Percentiles rank a stretch among this genome's conserved stretches.
These are phyloP conservation scores for Ganoderma multipileum DNA, from an alignment of 1,284 basidiomycete species.

Conservation along the genomic window DNA sequence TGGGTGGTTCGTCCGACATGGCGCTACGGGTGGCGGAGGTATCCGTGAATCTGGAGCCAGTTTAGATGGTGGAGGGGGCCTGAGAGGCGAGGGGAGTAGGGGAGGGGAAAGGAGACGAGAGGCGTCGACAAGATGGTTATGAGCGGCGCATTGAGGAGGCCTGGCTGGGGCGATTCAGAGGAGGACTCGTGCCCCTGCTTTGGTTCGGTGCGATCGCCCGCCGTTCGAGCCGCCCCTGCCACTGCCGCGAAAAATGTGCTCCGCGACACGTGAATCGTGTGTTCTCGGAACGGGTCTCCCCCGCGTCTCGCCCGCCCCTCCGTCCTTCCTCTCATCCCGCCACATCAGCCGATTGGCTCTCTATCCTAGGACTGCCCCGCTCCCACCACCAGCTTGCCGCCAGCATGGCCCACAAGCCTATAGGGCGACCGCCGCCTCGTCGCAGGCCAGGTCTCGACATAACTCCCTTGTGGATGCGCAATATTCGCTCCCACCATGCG, in stretches of 20 bases:
- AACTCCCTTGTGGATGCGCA: neutral
- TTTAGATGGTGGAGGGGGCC: neutral
- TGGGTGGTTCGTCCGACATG: conserved; percentile 12
- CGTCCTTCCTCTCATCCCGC: conserved; percentile 9
- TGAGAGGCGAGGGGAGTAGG: neutral
- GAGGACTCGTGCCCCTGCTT: conserved; percentile 1
- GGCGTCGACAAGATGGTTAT: conserved; percentile 22
- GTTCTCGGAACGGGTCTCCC: conserved; percentile 28
- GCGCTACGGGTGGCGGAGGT: neutral
- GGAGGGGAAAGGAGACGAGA: conserved; percentile 7
- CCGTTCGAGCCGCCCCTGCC: neutral
- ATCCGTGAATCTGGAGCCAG: neutral
- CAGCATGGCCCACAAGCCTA: neutral
- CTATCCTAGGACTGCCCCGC: neutral
- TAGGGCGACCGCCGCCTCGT: neutral
- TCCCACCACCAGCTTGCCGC: neutral
- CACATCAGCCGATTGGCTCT: conserved; percentile 1
- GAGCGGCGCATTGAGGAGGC: conserved; percentile 25
- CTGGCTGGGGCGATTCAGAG: conserved; percentile 7
- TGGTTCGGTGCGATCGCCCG: conserved; percentile 23
- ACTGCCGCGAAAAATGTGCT: conserved; percentile 17
- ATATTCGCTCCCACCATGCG: neutral
- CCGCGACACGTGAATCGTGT: conserved; percentile 28
- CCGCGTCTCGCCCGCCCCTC: conserved; percentile 11
- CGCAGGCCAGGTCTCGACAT: neutral